Evolutionary conservation across 2,329 filamentous ascomycete genomes (phyloP), one percentile per base, ranked within the genome.

Genomic region (Diaporthe citrichinensis): DNA sequence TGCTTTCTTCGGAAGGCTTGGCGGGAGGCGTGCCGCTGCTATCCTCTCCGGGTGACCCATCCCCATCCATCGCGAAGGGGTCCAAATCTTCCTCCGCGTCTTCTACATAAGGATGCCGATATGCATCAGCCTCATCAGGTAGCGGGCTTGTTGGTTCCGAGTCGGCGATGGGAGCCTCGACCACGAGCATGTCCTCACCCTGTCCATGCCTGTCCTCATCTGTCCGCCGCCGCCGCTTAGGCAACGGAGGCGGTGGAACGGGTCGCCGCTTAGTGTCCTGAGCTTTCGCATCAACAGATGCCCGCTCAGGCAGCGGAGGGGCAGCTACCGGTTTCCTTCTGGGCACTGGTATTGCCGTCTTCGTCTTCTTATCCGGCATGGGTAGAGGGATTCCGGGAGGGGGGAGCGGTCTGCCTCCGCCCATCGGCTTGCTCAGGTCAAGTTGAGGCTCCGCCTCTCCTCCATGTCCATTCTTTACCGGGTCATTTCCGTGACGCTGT

Each of bases 381-480:
- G 95, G 95, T 1, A 98, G 87, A 4, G 95, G 95, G 59, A 90
- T 92, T 2, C 95, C 95, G 3, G 94, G 94, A 12, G 95, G 95
- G 62, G 95, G 95, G 25, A 98, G 86, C 1, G 95, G 95, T 79
- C 94, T 93, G 0, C 95, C 95, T 53, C 95, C 90, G 1, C 95
- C 95, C 86, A 97, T 95, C 2, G 95, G 95, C 79, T 94, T 90
- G 78, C 83, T 84, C 76, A 90, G 78, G 84, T 91, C 83, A 76
- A 91, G 61, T 23, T 79, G 77, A 36, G 80, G 74, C 28, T 79
- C 77, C 14, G 58, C 51, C 15, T 80, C 79, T 10, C 57, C 51
- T 9, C 68, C n/a, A 14, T 72, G 71, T 9, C 77, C 76, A 53
- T 77, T 83, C 62, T 83, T 84, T 39, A 58, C 51, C 53, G 81